These are phyloP conservation scores for Endoconidiophora polonica DNA, from an alignment of 2,329 filamentous ascomycete species.

Conservation along the genomic window DNA sequence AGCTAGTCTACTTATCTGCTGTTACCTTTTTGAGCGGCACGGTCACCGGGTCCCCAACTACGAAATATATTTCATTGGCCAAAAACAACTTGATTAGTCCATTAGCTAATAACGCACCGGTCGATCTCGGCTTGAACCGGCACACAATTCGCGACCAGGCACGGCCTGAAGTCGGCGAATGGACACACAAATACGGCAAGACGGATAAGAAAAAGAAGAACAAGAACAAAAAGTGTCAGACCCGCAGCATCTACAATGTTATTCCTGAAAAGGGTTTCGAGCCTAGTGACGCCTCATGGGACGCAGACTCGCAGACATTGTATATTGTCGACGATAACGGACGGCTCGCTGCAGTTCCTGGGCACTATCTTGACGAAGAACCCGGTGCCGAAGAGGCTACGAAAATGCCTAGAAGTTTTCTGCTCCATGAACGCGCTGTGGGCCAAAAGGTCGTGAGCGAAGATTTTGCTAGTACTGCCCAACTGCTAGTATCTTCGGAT, in stretches of 20 bases:
- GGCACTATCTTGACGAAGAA: background rate
- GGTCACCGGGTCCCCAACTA: too few relatives aligned
- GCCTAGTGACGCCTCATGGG: slow-evolving; percentile 6
- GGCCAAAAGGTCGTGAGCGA: background rate
- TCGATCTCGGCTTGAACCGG: too few relatives aligned
- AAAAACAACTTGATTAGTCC: too few relatives aligned
- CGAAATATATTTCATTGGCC: too few relatives aligned
- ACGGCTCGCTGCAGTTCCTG: slow-evolving; percentile 5
- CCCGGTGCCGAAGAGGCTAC: background rate
- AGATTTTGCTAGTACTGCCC: background rate
- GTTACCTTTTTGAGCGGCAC: too few relatives aligned
- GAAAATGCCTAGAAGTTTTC: background rate
- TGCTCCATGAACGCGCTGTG: background rate
- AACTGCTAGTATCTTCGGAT: slow-evolving; percentile 1
- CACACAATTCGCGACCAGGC: too few relatives aligned
- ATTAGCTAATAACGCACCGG: too few relatives aligned
- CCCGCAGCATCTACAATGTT: background rate
- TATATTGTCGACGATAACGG: slow-evolving; percentile 6
- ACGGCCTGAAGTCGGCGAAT: too few relatives aligned
- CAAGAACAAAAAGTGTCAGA: background rate
- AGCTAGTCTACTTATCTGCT: too few relatives aligned
- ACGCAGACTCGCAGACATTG: background rate
- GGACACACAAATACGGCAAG: too few relatives aligned
- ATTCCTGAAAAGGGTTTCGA: slow-evolving; percentile 4
- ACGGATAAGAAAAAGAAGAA: too few relatives aligned